A percentile compares a stretch with the other conserved stretches of the same genome.
phyloP scores from a whole-genome alignment of 345 rosid genomes.

The Euphorbia pulcherrima region DNA sequence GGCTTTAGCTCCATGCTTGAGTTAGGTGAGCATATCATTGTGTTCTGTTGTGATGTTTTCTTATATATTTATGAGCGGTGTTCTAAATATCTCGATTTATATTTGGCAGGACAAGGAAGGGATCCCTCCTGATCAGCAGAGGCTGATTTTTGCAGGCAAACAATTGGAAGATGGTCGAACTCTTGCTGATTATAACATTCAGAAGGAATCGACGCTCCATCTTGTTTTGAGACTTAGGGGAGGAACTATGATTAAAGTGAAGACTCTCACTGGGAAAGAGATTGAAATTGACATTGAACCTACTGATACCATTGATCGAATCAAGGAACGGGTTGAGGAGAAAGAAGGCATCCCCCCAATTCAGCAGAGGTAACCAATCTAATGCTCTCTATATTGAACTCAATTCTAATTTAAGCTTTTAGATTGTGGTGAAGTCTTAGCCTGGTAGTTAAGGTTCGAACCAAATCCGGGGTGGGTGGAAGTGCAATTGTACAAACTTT shows the following conservation, averaged over 20 bases:
- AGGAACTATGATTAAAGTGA: slow-evolving; percentile 98
- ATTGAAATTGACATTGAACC: slow-evolving; percentile 96
- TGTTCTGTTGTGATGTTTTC: no score
- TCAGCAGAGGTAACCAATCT: slow-evolving; percentile 64
- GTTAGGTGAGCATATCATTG: no score
- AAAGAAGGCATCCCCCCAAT: slow-evolving; percentile 98
- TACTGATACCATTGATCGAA: slow-evolving; percentile 85
- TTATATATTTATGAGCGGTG: no score
- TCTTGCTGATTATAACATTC: slow-evolving; percentile 86
- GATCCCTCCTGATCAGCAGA: slow-evolving; percentile 89
- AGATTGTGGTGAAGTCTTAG: no score
- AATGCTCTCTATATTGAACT: not conserved
- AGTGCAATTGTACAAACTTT: no score
- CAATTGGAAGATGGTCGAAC: slow-evolving; percentile 96
- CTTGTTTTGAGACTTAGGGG: slow-evolving; percentile 91
- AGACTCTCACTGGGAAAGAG: slow-evolving; percentile 90
- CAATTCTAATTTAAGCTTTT: not conserved
- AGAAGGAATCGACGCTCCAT: slow-evolving; percentile 95
- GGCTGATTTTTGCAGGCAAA: no score
- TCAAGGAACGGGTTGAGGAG: slow-evolving; percentile 95
- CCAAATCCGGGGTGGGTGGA: no score
- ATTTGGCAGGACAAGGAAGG: slow-evolving; percentile 82
- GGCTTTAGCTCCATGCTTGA: no score
- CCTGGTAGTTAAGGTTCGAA: no score
- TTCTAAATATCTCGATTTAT: not conserved